Conservation (phyloP, 176 grass and related monocot genomes). For the Zea mays region DNA sequence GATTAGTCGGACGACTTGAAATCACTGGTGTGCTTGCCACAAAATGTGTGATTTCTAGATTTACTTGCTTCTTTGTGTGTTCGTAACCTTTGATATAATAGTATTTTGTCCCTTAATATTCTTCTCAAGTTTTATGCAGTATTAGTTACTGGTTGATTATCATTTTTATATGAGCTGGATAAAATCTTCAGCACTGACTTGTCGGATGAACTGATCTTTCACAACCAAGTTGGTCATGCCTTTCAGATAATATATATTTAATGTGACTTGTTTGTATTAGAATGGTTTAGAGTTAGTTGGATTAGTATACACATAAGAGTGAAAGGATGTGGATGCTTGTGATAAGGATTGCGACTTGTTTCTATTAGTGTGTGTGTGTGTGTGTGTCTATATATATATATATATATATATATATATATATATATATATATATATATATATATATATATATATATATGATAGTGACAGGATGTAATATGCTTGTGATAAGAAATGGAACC, state of each 20-base stretch:
- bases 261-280: background rate
- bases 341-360: background rate
- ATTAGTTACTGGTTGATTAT: background rate
- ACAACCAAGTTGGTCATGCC: background rate
- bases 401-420: too few species aligned
- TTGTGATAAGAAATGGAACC: background rate
- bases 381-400: too few species aligned
- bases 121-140: background rate
- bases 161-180: background rate
- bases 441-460: background rate
- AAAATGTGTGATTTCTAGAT: background rate
- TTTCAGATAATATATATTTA: background rate
- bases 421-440: too few species aligned
- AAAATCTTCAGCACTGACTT: background rate
- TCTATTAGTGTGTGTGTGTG: background rate
- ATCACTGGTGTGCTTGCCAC: background rate
- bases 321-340: background rate
- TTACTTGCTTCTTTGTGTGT: background rate
- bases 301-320: background rate
- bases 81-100: background rate
- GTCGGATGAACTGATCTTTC: background rate
- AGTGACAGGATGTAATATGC: background rate
- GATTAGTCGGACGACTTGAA: too few species aligned
- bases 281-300: background rate
- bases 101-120: slow-evolving; percentile 2